Evolutionary conservation across 148 eudicot species (phyloP).

Genomic region (Euryodendron excelsum): DNA sequence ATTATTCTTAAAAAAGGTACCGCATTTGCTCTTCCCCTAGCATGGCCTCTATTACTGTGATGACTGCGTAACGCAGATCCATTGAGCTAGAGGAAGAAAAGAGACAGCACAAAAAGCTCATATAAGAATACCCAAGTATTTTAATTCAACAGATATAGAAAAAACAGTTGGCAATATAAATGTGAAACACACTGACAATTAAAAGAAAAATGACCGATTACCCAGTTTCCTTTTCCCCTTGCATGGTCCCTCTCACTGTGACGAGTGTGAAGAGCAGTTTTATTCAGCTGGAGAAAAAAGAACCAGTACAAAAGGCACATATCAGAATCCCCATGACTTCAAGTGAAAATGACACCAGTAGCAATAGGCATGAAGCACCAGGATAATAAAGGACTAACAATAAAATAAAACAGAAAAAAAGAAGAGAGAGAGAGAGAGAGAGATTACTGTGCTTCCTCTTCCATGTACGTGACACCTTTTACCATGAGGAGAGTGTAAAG

Average conservation of each 20-base stretch:
- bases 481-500: slow-evolving; percentile 26
- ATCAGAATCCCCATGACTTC: background rate
- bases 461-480: slow-evolving; percentile 18
- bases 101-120: background rate
- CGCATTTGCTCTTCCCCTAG: slow-evolving; percentile 40
- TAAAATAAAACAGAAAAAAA: too few species aligned
- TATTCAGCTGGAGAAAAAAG: background rate
- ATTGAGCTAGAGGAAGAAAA: slow-evolving; percentile 1
- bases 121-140: background rate
- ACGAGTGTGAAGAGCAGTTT: background rate
- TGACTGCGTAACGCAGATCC: background rate
- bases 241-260: slow-evolving; percentile 21
- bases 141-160: background rate
- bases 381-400: background rate
- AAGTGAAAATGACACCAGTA: background rate
- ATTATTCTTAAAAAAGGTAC: background rate
- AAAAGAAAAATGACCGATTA: background rate
- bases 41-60: slow-evolving; percentile 23
- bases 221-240: slow-evolving; percentile 40
- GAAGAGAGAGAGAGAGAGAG: background rate
- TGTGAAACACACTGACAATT: background rate
- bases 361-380: background rate
- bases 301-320: background rate
- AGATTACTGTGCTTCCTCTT: background rate
- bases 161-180: background rate